phyloP scores from a whole-genome alignment of 108 stramenopile species.

The Cyclostephanos tholiformis region DNA sequence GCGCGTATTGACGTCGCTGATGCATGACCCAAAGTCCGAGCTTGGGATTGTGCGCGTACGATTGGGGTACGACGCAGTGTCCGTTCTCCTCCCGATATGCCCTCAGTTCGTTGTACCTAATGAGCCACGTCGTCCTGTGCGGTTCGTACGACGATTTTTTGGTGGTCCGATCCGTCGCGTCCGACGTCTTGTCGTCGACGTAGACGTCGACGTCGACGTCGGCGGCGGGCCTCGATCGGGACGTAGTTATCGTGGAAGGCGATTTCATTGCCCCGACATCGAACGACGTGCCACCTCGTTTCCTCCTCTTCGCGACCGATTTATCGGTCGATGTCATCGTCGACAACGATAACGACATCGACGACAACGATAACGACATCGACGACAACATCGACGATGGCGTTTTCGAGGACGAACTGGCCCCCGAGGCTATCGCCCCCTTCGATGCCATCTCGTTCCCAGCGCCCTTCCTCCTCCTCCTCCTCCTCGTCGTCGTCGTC shows the following conservation, averaged over 20 bases:
- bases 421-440: not conserved
- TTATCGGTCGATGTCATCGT: not conserved
- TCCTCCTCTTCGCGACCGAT: not conserved
- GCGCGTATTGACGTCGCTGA: constrained; percentile 56
- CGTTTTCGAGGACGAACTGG: not conserved
- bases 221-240: not conserved
- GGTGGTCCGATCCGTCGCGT: too few relatives aligned
- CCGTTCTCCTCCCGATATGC: constrained; percentile 49
- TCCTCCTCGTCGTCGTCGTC: too few relatives aligned
- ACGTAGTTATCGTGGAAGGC: not conserved
- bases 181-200: not conserved
- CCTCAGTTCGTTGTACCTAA: constrained; percentile 29
- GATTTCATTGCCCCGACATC: not conserved
- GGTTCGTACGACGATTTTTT: constrained; percentile 1
- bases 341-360: not conserved
- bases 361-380: too few relatives aligned
- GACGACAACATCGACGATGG: not conserved
- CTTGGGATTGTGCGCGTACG: constrained; percentile 38
- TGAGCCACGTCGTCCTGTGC: constrained; percentile 22
- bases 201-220: not conserved
- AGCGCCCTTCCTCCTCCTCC: too few relatives aligned
- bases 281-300: not conserved
- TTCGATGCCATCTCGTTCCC: not conserved
- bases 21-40: constrained; percentile 60
- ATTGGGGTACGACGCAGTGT: constrained; percentile 59